Evolutionary conservation across 257 asterid genomes (phyloP), one percentile per base, ranked within the genome.

Genomic region (Solanum sitiens): DNA sequence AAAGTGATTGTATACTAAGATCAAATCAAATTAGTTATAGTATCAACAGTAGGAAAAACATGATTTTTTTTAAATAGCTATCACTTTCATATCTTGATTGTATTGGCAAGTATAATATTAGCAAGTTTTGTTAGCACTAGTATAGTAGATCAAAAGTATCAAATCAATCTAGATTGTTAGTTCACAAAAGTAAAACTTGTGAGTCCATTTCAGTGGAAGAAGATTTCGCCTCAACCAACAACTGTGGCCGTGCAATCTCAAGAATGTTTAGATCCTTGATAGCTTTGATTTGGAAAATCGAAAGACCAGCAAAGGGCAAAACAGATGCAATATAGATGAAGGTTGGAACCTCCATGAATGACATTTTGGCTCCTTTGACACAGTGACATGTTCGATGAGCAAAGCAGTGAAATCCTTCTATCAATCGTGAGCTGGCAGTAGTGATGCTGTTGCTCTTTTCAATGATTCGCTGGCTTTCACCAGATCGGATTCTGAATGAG

Each of bases 401-500:
- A 40, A 75, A 39, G 2, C 33, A 39, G 83, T 74, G 20, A 39
- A 74, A 63, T 10, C 15, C 15, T 11, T 6, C 6, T 23, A 45
- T 80, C 40, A 80, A 16, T 27, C 42, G 3, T 74, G 90, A 87
- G 73, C 93, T 80, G 92, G 84, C 88, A 92, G 89, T 30, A 90
- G 45, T 86, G 33, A 87, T 59, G 92, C 91, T 35, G 95, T 89
- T 80, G 90, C 91, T 92, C 89, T 89, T 91, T 93, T 95, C 76
- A 96, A 84, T 11, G 98, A 91, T 80, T 93, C 94, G 25, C 93
- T 91, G 30, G 97, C 97, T 91, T 93, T 93, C 79, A 65, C 90
- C 84, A 94, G 86, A 93, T 96, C 98, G 0, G 93, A 72, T 89
- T 94, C 95, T 59, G 98, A 89, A 91, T 96, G 99, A 82, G 91